These are phyloP conservation scores for Colletotrichum godetiae DNA, from an alignment of 2,329 filamentous ascomycete species.

Conservation along the genomic window DNA sequence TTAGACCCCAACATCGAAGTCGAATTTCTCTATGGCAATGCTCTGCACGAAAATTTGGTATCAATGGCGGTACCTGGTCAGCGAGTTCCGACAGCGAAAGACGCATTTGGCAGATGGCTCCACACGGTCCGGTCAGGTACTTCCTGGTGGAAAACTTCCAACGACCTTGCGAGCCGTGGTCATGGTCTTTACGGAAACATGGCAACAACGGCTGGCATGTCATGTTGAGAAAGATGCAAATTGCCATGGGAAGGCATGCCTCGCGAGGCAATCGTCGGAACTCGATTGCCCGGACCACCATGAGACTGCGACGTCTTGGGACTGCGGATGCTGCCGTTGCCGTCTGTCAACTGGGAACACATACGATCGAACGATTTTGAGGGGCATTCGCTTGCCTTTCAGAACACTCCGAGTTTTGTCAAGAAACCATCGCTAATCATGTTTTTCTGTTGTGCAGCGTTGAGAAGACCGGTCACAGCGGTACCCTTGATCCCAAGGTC, in stretches of 20 bases:
- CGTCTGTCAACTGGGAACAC: conserved; percentile 1
- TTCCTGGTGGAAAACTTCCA: background rate
- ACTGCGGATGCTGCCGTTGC: conserved; percentile 1
- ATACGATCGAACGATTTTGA: conserved; percentile 3
- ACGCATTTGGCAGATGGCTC: background rate
- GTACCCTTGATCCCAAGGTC: conserved; percentile 98
- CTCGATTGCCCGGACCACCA: background rate
- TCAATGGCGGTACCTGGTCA: background rate
- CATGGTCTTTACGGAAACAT: background rate
- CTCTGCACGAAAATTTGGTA: background rate
- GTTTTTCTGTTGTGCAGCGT: conserved; percentile 60
- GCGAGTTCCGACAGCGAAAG: background rate
- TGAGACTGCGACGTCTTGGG: background rate
- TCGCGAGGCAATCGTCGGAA: background rate
- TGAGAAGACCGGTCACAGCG: conserved; percentile 98
- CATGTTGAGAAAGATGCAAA: background rate
- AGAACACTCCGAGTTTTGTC: background rate
- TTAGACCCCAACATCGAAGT: conserved; percentile 11
- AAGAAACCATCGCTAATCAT: background rate
- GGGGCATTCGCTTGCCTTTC: background rate
- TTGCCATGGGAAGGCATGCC: background rate
- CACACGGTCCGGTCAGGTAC: conserved; percentile 3
- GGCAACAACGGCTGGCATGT: background rate
- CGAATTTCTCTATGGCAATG: background rate
- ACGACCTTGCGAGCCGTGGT: background rate